phyloP scores from a whole-genome alignment of 768 basidiomycete genomes.

The Suillus placidus region DNA sequence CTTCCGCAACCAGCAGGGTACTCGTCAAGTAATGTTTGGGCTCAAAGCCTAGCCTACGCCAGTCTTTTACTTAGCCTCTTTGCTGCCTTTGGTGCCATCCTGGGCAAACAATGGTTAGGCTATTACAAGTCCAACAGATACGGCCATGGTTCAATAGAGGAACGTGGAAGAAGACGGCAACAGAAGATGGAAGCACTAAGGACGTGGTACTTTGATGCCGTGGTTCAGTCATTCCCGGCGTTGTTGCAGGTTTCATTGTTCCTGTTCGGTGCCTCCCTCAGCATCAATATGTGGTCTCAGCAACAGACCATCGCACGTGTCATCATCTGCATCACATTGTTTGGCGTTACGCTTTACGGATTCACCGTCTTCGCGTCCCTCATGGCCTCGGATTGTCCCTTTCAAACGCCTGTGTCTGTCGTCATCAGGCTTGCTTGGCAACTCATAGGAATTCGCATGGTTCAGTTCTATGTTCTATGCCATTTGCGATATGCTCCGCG shows the following conservation, averaged over 20 bases:
- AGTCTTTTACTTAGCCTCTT: conserved; percentile 19
- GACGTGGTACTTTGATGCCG: conserved; percentile 19
- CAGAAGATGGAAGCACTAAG: conserved; percentile 18
- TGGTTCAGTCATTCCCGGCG: conserved; percentile 16
- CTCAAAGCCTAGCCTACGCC: conserved; percentile 19
- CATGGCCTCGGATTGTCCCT: conserved; percentile 17
- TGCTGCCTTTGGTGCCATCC: conserved; percentile 21
- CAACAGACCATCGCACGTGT: conserved; percentile 14
- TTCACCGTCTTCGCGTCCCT: conserved; percentile 17
- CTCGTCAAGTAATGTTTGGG: conserved; percentile 11
- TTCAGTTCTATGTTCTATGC: background rate
- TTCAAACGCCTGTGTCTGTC: conserved; percentile 18
- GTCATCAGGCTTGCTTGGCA: conserved; percentile 10
- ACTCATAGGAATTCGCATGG: background rate
- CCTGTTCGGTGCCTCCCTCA: conserved; percentile 18
- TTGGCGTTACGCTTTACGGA: conserved; percentile 16
- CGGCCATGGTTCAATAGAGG: conserved; percentile 14
- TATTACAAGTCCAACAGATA: conserved; percentile 8
- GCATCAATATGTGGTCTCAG: conserved; percentile 9
- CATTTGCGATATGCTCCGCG: background rate
- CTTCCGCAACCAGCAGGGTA: conserved; percentile 15
- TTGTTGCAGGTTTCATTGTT: conserved; percentile 19
- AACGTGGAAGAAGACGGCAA: conserved; percentile 18
- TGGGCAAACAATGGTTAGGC: conserved; percentile 23
- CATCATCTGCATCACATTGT: conserved; percentile 10